These are phyloP conservation scores for Fusarium chlamydosporum DNA, from an alignment of 2,329 filamentous ascomycete species.

Conservation along the genomic window DNA sequence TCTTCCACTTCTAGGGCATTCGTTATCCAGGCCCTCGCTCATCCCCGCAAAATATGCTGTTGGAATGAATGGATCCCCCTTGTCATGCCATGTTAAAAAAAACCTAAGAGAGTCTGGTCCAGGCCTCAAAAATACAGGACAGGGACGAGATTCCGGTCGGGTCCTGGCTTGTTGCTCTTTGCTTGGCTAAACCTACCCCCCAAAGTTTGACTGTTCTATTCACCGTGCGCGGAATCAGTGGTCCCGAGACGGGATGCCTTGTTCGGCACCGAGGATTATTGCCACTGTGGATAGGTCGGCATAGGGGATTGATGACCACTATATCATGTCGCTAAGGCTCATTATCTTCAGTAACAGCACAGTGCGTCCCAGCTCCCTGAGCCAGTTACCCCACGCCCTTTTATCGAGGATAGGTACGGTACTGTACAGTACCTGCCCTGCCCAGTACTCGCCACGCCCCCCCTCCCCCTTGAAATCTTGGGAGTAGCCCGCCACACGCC, in stretches of 20 bases:
- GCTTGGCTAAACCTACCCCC: conserved; percentile 30
- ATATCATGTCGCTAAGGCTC: background rate
- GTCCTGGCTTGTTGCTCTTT: background rate
- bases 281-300: conserved; percentile 36
- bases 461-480: conserved; percentile 6
- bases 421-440: too few relatives aligned
- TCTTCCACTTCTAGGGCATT: conserved; percentile 27
- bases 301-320: conserved; percentile 8
- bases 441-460: conserved; percentile 8
- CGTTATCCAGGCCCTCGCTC: conserved; percentile 31
- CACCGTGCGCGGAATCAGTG: conserved; percentile 17
- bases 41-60: conserved; percentile 40
- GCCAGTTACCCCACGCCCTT: conserved; percentile 3
- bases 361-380: conserved; percentile 18
- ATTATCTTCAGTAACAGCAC: conserved; percentile 13
- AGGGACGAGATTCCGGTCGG: conserved; percentile 26
- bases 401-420: too few relatives aligned
- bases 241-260: conserved; percentile 28
- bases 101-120: conserved; percentile 1
- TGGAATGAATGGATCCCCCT: conserved; percentile 34
- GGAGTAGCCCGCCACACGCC: conserved; percentile 20
- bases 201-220: background rate
- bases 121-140: conserved; percentile 31
- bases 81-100: conserved; percentile 1
- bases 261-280: conserved; percentile 26